Evolutionary conservation across 345 rosid species (phyloP).

Genomic region (Heritiera littoralis): DNA sequence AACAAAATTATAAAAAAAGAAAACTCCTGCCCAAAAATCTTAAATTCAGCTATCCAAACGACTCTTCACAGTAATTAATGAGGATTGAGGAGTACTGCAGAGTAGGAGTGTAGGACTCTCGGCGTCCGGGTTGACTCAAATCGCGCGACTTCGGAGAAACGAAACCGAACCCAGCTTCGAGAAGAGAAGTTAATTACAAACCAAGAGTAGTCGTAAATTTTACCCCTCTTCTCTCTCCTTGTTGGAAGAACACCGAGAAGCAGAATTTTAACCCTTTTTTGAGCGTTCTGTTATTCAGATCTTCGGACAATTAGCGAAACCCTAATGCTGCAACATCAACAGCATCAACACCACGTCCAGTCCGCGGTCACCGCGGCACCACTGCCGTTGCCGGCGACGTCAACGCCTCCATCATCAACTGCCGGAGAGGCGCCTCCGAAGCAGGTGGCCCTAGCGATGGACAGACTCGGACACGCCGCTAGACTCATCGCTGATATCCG

Average conservation of each 20-base stretch:
- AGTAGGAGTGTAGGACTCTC: too few relatives aligned
- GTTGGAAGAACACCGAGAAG: not conserved
- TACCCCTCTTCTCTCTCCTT: not conserved
- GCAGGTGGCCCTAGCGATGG: constrained; percentile 94
- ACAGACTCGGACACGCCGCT: constrained; percentile 81
- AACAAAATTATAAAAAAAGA: too few relatives aligned
- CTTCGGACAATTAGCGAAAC: not conserved
- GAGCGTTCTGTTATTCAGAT: not conserved
- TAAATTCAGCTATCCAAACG: too few relatives aligned
- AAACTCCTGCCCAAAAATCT: too few relatives aligned
- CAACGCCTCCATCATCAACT: constrained; percentile 26
- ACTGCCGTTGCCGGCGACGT: constrained; percentile 28
- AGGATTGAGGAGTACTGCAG: too few relatives aligned
- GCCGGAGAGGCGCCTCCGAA: constrained; percentile 85
- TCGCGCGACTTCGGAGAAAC: too few relatives aligned
- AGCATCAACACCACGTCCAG: constrained; percentile 2
- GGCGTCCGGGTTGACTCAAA: too few relatives aligned
- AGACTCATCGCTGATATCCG: constrained; percentile 85
- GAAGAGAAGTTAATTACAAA: too few relatives aligned
- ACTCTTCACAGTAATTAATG: too few relatives aligned
- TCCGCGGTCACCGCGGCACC: constrained; percentile 11
- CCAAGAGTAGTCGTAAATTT: too few relatives aligned
- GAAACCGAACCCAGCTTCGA: too few relatives aligned
- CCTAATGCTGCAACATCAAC: constrained; percentile 7
- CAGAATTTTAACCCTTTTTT: not conserved